Evolutionary conservation across 306 rosid species (phyloP).

Genomic region (Cucurbita maxima): DNA sequence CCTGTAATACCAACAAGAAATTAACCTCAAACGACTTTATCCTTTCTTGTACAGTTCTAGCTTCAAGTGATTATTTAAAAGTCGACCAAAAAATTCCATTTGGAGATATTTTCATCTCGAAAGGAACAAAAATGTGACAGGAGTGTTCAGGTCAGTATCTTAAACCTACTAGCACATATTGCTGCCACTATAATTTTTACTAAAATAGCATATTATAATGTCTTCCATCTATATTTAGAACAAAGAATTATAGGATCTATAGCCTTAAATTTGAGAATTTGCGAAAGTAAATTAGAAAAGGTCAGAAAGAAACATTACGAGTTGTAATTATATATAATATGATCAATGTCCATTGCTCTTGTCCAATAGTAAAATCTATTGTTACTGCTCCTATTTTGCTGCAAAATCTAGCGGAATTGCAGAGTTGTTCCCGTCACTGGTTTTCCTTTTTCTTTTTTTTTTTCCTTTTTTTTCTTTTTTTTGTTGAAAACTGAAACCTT

Average conservation of each 20-base stretch:
- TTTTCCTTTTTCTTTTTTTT: no score
- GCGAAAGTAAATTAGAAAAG: not conserved
- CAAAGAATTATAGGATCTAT: not conserved
- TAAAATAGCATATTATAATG: not conserved
- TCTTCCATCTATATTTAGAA: not conserved
- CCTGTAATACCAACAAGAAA: not conserved
- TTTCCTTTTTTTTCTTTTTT: no score
- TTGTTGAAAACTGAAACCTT: no score
- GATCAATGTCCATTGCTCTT: no score
- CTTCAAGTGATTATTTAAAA: constrained; percentile 35
- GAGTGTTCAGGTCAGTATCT: not conserved
- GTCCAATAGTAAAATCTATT: no score
- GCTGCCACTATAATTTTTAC: not conserved
- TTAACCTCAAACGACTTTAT: not conserved
- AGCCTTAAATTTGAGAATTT: not conserved
- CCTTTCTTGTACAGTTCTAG: constrained; percentile 31
- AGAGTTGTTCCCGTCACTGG: no score
- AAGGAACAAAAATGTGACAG: constrained; percentile 54
- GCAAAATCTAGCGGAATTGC: no score
- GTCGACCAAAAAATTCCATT: constrained; percentile 44
- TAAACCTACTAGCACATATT: not conserved
- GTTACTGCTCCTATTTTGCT: no score
- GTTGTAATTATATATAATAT: not conserved
- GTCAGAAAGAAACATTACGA: not conserved
- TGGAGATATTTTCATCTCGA: constrained; percentile 49